Conservation (phyloP, 2,329 filamentous ascomycete genomes). For the Parastagonospora nodorum region DNA sequence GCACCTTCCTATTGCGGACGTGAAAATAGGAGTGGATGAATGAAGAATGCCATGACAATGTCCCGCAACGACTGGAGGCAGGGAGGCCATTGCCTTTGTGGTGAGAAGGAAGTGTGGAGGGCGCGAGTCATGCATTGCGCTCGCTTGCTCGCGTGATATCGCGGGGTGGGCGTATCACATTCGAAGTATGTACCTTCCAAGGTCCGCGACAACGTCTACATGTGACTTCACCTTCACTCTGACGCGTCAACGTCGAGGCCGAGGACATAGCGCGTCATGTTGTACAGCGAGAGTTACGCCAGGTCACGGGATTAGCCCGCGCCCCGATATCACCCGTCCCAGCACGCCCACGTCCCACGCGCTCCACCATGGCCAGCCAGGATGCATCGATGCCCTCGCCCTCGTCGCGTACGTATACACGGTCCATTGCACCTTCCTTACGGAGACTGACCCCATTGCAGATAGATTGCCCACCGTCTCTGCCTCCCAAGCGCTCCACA, state of each 20-base stretch:
- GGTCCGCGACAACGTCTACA: neutral
- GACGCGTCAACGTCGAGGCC: slow-evolving; percentile 6
- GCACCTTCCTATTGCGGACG: slow-evolving; percentile 4
- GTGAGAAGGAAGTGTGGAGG: slow-evolving; percentile 12
- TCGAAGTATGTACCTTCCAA: too few species aligned
- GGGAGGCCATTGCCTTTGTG: neutral
- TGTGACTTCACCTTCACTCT: neutral
- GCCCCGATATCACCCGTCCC: slow-evolving; percentile 4
- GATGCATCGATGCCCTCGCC: slow-evolving; percentile 32
- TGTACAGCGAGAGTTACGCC: slow-evolving; percentile 2
- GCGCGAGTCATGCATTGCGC: slow-evolving; percentile 29
- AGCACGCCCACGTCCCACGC: slow-evolving; percentile 2
- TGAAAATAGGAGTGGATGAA: neutral
- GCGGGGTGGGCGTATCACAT: slow-evolving; percentile 18
- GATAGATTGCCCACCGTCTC: slow-evolving; percentile 79
- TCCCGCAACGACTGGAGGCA: neutral
- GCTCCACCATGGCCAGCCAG: slow-evolving; percentile 35
- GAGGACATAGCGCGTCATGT: slow-evolving; percentile 24
- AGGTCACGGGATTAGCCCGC: slow-evolving; percentile 26
- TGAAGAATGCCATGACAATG: too few species aligned
- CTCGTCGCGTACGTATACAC: slow-evolving; percentile 45
- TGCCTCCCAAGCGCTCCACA: slow-evolving; percentile 72
- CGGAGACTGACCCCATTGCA: slow-evolving; percentile 43
- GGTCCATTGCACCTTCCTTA: neutral
- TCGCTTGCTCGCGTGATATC: slow-evolving; percentile 26